Percentiles rank a stretch among this genome's conserved stretches.
These are phyloP conservation scores for Trichosporon ovoides DNA, from an alignment of 1,284 basidiomycete species.

Conservation along the genomic window DNA sequence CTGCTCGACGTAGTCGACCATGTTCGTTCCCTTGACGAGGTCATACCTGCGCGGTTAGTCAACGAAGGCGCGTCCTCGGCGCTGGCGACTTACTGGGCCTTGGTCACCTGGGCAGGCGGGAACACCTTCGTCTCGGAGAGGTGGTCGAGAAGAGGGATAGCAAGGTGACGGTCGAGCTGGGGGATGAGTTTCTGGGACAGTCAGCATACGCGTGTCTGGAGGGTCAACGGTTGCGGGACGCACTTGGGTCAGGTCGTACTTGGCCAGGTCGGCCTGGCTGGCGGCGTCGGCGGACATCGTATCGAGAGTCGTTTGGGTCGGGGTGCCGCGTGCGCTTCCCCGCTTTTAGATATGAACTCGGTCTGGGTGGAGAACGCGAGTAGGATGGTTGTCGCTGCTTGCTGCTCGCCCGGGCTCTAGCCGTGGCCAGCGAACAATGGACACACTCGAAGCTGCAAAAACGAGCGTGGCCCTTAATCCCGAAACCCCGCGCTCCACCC, in stretches of 20 bases:
- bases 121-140: slow-evolving; percentile 56
- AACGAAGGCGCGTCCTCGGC: background rate
- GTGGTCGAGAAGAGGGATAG: slow-evolving; percentile 85
- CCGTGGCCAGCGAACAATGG: background rate
- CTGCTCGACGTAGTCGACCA: slow-evolving; percentile 82
- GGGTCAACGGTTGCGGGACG: slow-evolving; percentile 14
- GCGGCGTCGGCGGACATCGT: slow-evolving; percentile 6
- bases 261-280: slow-evolving; percentile 57
- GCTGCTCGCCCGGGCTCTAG: slow-evolving; percentile 5
- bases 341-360: slow-evolving; percentile 7
- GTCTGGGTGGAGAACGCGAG: slow-evolving; percentile 17
- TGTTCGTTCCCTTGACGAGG: slow-evolving; percentile 91
- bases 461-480: slow-evolving; percentile 9
- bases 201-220: slow-evolving; percentile 7
- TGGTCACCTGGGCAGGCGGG: slow-evolving; percentile 41
- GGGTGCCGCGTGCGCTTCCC: slow-evolving; percentile 7
- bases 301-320: slow-evolving; percentile 1
- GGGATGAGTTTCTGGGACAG: slow-evolving; percentile 73
- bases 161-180: slow-evolving; percentile 88
- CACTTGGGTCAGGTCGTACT: slow-evolving; percentile 71
- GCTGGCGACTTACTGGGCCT: slow-evolving; percentile 42
- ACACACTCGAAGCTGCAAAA: slow-evolving; percentile 8
- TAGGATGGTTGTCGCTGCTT: slow-evolving; percentile 7
- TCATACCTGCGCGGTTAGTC: slow-evolving; percentile 61
- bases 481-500: slow-evolving; percentile 8